These are phyloP conservation scores for Candida methanosorbosa DNA, from an alignment of 805 yeast species.

Conservation along the genomic window DNA sequence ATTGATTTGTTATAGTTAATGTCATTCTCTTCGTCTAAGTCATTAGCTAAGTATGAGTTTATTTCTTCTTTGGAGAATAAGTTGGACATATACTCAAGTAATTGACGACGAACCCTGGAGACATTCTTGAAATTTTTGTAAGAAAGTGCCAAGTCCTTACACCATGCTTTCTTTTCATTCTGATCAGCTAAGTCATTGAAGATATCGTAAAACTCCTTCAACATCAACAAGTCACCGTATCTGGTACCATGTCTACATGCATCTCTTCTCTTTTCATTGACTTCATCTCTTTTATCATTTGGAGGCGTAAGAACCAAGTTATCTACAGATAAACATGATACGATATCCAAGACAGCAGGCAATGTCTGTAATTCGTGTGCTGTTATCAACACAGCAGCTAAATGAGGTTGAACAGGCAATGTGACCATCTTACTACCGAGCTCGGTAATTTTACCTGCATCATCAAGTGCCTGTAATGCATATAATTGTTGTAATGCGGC, in stretches of 20 bases:
- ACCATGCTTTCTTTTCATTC: conserved; percentile 70
- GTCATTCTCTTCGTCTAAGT: conserved; percentile 15
- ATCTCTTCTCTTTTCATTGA: conserved; percentile 65
- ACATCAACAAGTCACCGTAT: conserved; percentile 76
- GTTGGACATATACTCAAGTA: conserved; percentile 55
- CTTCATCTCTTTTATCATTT: conserved; percentile 74
- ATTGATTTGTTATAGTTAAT: conserved; percentile 4
- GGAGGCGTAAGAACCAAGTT: conserved; percentile 75
- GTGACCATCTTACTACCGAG: conserved; percentile 84
- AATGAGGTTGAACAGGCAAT: conserved; percentile 86
- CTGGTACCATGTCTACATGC: conserved; percentile 61
- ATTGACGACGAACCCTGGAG: conserved; percentile 63
- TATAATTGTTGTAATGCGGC: conserved; percentile 74
- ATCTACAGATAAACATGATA: conserved; percentile 88
- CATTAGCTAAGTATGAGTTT: conserved; percentile 30
- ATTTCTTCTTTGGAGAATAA: conserved; percentile 31
- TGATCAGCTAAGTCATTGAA: conserved; percentile 35
- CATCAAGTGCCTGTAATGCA: conserved; percentile 71
- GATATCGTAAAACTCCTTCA: conserved; percentile 68
- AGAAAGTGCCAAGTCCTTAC: conserved; percentile 68
- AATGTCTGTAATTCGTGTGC: conserved; percentile 50
- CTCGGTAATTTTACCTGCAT: conserved; percentile 64
- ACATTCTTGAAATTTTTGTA: conserved; percentile 77
- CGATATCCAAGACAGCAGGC: conserved; percentile 73
- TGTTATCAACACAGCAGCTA: conserved; percentile 73